Conservation (phyloP, 2,329 filamentous ascomycete genomes). For the Aspergillus chevalieri region DNA sequence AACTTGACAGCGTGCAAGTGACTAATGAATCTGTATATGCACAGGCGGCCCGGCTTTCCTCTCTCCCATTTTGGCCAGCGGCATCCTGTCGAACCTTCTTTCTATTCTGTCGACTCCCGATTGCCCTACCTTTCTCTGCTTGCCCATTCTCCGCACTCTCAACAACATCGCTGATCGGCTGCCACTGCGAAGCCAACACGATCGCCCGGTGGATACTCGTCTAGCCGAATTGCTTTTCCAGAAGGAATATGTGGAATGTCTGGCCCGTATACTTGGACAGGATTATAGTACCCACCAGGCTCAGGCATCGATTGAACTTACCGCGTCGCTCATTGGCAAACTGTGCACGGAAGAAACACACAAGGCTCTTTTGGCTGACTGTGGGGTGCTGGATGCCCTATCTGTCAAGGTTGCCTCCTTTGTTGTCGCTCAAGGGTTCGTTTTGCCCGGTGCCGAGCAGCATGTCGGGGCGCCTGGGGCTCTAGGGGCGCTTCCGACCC, state of each 20-base stretch:
- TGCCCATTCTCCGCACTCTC: slow-evolving; percentile 68
- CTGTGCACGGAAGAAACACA: slow-evolving; percentile 65
- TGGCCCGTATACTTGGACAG: slow-evolving; percentile 61
- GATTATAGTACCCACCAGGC: slow-evolving; percentile 46
- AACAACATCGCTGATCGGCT: slow-evolving; percentile 65
- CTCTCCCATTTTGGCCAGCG: slow-evolving; percentile 62
- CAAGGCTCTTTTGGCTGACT: slow-evolving; percentile 64
- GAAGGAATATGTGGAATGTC: slow-evolving; percentile 53
- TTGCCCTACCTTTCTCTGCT: slow-evolving; percentile 60
- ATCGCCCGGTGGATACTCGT: slow-evolving; percentile 44
- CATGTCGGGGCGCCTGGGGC: slow-evolving; percentile 51
- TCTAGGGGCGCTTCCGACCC: slow-evolving; percentile 53
- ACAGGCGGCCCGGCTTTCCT: slow-evolving; percentile 76
- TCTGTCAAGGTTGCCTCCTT: slow-evolving; percentile 67
- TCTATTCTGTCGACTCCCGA: slow-evolving; percentile 60
- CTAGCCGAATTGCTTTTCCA: slow-evolving; percentile 63
- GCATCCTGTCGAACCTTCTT: slow-evolving; percentile 64
- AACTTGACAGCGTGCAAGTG: neutral
- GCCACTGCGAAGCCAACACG: slow-evolving; percentile 47
- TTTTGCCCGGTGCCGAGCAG: slow-evolving; percentile 59
- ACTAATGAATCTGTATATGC: neutral
- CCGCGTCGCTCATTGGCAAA: slow-evolving; percentile 48
- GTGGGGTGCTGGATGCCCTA: slow-evolving; percentile 71
- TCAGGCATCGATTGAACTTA: slow-evolving; percentile 45
- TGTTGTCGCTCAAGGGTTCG: slow-evolving; percentile 61